Percentiles rank a stretch among this genome's conserved stretches.
phyloP scores from a whole-genome alignment of 2,329 filamentous ascomycete genomes.

The Blastomyces gilchristii region DNA sequence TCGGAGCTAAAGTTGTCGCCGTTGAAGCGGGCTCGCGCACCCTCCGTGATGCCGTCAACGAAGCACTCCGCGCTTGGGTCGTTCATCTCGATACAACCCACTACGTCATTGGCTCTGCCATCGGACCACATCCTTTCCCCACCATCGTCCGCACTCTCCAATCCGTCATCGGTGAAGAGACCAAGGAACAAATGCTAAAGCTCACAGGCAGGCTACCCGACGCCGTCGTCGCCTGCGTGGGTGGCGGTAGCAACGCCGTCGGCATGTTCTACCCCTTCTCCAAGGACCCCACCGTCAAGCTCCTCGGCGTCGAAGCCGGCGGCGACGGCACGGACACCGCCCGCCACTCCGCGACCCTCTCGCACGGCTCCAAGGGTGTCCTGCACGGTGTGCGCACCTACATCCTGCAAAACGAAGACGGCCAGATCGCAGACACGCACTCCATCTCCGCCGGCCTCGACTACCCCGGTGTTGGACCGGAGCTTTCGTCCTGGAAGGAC shows the following conservation, averaged over 20 bases:
- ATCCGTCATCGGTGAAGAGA: slow-evolving; percentile 90
- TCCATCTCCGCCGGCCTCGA: slow-evolving; percentile 93
- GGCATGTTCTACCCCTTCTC: slow-evolving; percentile 99
- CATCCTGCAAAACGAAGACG: slow-evolving; percentile 81
- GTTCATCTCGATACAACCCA: slow-evolving; percentile 86
- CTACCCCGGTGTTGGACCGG: slow-evolving; percentile 92
- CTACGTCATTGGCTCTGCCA: slow-evolving; percentile 96
- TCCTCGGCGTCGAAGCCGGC: slow-evolving; percentile 88
- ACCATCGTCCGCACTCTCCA: slow-evolving; percentile 97
- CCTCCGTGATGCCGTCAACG: slow-evolving; percentile 82
- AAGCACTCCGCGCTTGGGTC: slow-evolving; percentile 90
- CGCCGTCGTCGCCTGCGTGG: slow-evolving; percentile 91
- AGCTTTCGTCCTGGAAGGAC: slow-evolving; percentile 90
- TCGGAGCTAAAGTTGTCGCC: slow-evolving; percentile 83
- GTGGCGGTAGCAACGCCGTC: slow-evolving; percentile 85
- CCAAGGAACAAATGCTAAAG: slow-evolving; percentile 79
- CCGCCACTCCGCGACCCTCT: slow-evolving; percentile 79
- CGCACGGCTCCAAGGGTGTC: slow-evolving; percentile 79
- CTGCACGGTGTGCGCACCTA: slow-evolving; percentile 95
- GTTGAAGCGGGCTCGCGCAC: slow-evolving; percentile 84
- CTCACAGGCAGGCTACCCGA: slow-evolving; percentile 84
- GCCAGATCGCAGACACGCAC: slow-evolving; percentile 90
- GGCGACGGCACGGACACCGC: slow-evolving; percentile 82
- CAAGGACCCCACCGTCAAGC: slow-evolving; percentile 71
- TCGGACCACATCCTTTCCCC: slow-evolving; percentile 94